These are phyloP conservation scores for Chlamydomonas sp. DNA, from an alignment of 139 green algal genomes.

Conservation along the genomic window DNA sequence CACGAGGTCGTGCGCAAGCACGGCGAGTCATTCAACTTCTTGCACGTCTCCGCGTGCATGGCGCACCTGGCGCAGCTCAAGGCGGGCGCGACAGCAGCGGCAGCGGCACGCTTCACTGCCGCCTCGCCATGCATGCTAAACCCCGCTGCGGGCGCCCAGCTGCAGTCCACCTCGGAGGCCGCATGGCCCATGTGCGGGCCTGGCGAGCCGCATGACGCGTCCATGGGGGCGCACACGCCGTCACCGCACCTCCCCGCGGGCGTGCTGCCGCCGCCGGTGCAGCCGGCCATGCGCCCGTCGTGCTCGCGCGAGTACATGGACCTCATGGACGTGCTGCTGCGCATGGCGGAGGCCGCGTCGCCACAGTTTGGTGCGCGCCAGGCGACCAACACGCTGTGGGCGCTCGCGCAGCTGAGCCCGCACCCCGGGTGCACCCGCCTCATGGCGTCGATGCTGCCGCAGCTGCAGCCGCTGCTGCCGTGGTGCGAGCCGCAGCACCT, in stretches of 20 bases:
- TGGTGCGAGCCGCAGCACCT: conserved; percentile 38
- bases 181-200: too few relatives aligned
- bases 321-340: too few relatives aligned
- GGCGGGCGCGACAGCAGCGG: not conserved
- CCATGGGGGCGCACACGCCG: too few relatives aligned
- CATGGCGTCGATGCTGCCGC: conserved; percentile 8
- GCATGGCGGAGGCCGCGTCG: not conserved
- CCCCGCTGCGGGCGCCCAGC: not conserved
- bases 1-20: not conserved
- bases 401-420: not conserved
- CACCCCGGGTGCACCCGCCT: not conserved
- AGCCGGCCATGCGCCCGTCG: too few relatives aligned
- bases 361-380: conserved; percentile 6
- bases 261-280: too few relatives aligned
- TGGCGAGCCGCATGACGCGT: too few relatives aligned
- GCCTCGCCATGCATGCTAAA: not conserved
- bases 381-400: conserved; percentile 8
- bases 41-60: not conserved
- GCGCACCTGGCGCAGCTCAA: conserved; percentile 10
- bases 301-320: too few relatives aligned
- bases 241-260: too few relatives aligned
- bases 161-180: too few relatives aligned
- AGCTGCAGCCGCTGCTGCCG: conserved; percentile 12
- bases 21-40: not conserved
- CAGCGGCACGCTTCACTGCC: not conserved